phyloP scores from a whole-genome alignment of 2,329 filamentous ascomycete species.

The Colletotrichum camelliae region DNA sequence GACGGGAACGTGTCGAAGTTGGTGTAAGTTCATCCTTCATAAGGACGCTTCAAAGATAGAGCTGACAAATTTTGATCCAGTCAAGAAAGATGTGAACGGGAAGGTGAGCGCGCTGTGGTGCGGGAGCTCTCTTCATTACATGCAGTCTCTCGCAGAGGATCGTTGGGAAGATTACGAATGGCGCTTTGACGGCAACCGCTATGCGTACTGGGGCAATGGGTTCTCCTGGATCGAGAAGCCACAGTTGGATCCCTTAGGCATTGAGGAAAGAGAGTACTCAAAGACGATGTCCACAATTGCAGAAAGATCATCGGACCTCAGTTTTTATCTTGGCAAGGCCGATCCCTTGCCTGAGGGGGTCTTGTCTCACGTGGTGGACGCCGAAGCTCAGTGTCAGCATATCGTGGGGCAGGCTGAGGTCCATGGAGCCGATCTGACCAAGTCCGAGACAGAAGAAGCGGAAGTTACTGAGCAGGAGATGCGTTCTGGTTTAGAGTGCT shows the following conservation, averaged over 20 bases:
- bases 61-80: background rate
- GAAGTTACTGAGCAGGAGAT: too few species aligned
- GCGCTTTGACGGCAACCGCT: background rate
- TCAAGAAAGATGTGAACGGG: background rate
- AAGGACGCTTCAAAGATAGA: too few species aligned
- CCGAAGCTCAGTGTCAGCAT: background rate
- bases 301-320: background rate
- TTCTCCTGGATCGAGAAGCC: background rate
- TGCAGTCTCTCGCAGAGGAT: background rate
- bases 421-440: fast-evolving
- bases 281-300: background rate
- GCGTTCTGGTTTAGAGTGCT: background rate
- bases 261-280: background rate
- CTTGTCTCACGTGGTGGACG: fast-evolving
- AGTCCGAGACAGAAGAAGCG: too few species aligned
- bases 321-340: background rate
- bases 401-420: background rate
- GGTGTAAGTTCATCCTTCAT: background rate
- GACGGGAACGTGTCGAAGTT: background rate
- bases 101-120: background rate
- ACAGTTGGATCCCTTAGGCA: background rate
- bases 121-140: background rate
- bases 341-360: background rate
- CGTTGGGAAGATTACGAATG: background rate
- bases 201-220: background rate